Evolutionary conservation across 345 rosid species (phyloP).

Genomic region (Citropsis articulata): DNA sequence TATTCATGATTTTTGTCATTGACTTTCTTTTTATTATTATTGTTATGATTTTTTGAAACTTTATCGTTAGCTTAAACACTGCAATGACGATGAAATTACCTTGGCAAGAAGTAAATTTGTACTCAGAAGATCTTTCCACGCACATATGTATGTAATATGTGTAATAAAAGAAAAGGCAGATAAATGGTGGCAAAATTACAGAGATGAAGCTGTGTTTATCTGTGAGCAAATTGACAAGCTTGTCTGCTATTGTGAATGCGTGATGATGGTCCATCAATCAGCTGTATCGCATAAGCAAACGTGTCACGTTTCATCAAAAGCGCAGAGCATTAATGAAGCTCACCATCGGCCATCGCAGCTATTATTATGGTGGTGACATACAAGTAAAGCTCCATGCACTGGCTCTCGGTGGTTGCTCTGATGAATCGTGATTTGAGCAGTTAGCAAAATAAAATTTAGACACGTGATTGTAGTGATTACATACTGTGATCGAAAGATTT

Average conservation of each 20-base stretch:
- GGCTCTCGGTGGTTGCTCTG: too few relatives aligned
- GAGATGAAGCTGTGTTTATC: background rate
- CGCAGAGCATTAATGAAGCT: background rate
- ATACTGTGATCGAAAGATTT: too few relatives aligned
- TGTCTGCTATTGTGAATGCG: background rate
- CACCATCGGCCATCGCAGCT: too few relatives aligned
- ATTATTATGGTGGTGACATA: too few relatives aligned
- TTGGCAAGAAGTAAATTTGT: background rate
- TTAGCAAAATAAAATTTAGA: background rate
- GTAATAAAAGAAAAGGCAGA: too few relatives aligned
- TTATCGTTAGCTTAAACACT: background rate
- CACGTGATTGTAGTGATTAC: background rate
- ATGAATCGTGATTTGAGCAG: background rate
- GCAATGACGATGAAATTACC: background rate
- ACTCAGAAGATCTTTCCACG: background rate
- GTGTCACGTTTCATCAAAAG: background rate
- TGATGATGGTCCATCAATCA: background rate
- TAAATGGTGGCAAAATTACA: background rate
- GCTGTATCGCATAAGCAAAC: background rate
- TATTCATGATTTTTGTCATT: background rate
- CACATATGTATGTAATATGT: background rate
- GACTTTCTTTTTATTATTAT: background rate
- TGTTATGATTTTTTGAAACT: background rate
- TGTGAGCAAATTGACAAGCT: too few relatives aligned
- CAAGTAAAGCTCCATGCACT: too few relatives aligned